A percentile compares a stretch with the other conserved stretches of the same genome.
phyloP scores from a whole-genome alignment of 345 rosid genomes.

The Rhodamnia rubescens region DNA sequence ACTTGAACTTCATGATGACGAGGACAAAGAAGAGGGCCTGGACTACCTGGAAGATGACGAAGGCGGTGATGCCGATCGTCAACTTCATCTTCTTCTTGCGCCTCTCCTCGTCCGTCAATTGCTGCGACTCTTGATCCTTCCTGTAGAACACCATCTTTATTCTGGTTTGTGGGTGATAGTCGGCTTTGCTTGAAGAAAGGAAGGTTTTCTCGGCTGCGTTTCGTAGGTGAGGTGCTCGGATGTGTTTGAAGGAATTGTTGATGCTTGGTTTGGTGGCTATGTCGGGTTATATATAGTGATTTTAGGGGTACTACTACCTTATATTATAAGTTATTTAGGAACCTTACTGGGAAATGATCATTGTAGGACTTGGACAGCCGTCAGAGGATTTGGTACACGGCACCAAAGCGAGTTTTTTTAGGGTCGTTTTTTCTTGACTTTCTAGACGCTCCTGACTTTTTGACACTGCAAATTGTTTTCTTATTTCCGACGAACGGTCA shows the following conservation, averaged over 20 bases:
- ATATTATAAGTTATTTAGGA: neutral
- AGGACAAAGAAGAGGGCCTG: slow-evolving; percentile 3
- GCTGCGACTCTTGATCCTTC: neutral
- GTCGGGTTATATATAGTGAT: neutral
- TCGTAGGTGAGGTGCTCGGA: neutral
- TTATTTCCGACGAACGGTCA: neutral
- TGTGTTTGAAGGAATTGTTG: neutral
- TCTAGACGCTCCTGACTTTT: neutral
- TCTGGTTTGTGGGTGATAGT: neutral
- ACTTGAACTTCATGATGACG: slow-evolving; percentile 2
- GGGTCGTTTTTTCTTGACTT: neutral
- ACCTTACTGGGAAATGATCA: neutral
- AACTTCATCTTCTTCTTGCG: slow-evolving; percentile 9
- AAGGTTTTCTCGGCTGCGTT: neutral
- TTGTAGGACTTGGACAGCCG: neutral
- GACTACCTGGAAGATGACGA: slow-evolving; percentile 1
- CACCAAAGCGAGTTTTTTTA: neutral
- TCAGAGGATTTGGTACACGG: neutral
- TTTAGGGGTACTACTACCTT: neutral
- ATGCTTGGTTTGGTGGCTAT: neutral
- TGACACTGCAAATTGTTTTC: neutral
- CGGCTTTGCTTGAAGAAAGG: neutral
- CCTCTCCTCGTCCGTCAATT: neutral
- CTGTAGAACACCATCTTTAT: neutral
- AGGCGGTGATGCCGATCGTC: slow-evolving; percentile 1